Evolutionary conservation across 2,329 filamentous ascomycete species (phyloP), one percentile per base, ranked within the genome.

Genomic region (Colletotrichum sp.): DNA sequence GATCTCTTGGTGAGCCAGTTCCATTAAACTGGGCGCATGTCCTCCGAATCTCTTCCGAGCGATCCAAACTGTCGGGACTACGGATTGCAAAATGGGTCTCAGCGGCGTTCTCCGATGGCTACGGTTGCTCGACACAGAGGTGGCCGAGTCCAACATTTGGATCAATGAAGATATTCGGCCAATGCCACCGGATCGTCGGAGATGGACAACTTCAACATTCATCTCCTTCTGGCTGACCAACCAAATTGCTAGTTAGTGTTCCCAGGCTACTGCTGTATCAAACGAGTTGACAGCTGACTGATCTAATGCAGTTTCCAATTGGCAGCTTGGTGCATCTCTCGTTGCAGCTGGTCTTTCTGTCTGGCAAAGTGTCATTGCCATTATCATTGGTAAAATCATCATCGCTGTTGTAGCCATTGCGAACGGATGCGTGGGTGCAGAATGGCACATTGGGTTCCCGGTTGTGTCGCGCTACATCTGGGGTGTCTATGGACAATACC

Each of bases 401-500:
- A 77, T 77, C 44, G 74, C 74, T 16, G 26, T 71, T 8, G 74
- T 77, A 0, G 71, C 74, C 6, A 75, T 77, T 6, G 59, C 62
- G 4, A 77, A 77, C 28, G 74, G 74, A 2, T 70, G 62, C 16
- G 74, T 77, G 1, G 74, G 74, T 13, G 71, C 74, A 7, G 71
- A 75, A 18, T 87, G 84, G 78, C 86, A 88, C 75, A 85, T 88
- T 36, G 85, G 85, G 9, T 88, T 87, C 55, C 84, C 87, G 1
- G 85, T 89, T 16, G 80, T 84, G 8, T 82, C 82, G 13, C 81
- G 87, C 8, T 81, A 82, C 26, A 81, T 85, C 32, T 88, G 85
- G 83, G 87, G 86, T 16, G 81, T 86, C 69, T 84, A 82, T 36
- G 86, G 86, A 6, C 80, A 83, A 5, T 85, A 84, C 72, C 77